These are phyloP conservation scores for Crepidotus sp. DNA, from an alignment of 1,284 basidiomycete species.

Conservation along the genomic window DNA sequence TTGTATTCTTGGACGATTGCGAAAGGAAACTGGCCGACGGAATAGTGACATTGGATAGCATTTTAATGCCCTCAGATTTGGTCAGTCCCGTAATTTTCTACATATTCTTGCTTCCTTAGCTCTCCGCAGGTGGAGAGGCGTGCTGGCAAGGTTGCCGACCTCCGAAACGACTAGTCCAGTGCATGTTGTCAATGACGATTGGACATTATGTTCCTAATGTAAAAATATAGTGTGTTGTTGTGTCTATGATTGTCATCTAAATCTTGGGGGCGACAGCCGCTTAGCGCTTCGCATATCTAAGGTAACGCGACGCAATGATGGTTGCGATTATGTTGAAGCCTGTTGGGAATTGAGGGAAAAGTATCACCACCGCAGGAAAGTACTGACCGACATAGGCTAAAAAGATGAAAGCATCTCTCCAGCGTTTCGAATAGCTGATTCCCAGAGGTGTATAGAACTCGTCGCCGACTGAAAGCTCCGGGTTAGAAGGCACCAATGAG, in stretches of 20 bases:
- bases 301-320: constrained; percentile 27
- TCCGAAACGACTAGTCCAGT: not conserved
- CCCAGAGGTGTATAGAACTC: constrained; percentile 65
- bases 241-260: not conserved
- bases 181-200: not conserved
- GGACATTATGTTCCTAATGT: not conserved
- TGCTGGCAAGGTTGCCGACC: not conserved
- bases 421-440: constrained; percentile 57
- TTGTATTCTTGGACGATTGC: not conserved
- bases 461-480: constrained; percentile 54
- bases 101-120: not conserved
- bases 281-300: constrained; percentile 61
- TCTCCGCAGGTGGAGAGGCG: constrained; percentile 4
- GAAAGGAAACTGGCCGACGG: constrained; percentile 4
- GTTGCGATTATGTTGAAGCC: constrained; percentile 70
- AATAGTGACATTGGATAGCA: not conserved
- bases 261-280: too few relatives aligned
- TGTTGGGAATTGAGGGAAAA: constrained; percentile 18
- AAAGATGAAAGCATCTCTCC: constrained; percentile 70
- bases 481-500: too few relatives aligned
- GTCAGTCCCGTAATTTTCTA: not conserved
- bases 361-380: not conserved
- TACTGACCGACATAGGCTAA: constrained; percentile 50
- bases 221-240: not conserved
- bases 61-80: constrained; percentile 3